These are phyloP conservation scores for Steccherinum ochraceum DNA, from an alignment of 768 basidiomycete genomes.

Conservation along the genomic window DNA sequence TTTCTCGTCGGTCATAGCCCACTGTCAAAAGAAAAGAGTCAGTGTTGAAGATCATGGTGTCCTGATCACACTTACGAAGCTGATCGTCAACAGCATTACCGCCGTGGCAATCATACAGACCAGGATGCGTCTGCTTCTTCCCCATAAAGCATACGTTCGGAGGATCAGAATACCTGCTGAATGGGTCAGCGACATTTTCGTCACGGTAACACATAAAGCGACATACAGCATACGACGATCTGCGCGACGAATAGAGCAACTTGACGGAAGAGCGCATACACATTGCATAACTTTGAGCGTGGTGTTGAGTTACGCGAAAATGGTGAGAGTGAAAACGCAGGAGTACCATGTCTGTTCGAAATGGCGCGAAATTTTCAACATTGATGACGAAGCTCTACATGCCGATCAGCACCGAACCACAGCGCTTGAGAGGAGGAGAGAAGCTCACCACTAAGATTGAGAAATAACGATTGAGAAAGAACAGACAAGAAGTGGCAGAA, in stretches of 20 bases:
- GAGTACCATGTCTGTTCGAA: constrained; percentile 11
- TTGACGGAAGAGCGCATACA: constrained; percentile 34
- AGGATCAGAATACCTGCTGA: constrained; percentile 36
- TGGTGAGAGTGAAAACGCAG: neutral
- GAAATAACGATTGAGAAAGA: constrained; percentile 20
- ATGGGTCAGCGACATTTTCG: neutral
- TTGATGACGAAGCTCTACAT: constrained; percentile 17
- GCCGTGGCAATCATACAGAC: constrained; percentile 28
- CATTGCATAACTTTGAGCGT: constrained; percentile 26
- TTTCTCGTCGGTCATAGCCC: constrained; percentile 34
- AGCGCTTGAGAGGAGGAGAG: constrained; percentile 10
- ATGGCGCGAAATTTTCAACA: constrained; percentile 13
- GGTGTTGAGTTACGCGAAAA: neutral
- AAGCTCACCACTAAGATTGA: constrained; percentile 9
- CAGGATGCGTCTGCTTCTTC: constrained; percentile 32
- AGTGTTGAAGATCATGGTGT: neutral
- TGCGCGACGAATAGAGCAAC: constrained; percentile 36
- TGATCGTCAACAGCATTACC: constrained; percentile 22
- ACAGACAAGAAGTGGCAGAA: constrained; percentile 12
- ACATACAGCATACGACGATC: constrained; percentile 40
- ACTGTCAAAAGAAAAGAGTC: too few relatives aligned
- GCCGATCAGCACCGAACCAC: constrained; percentile 11
- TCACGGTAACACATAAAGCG: neutral
- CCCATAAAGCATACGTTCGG: constrained; percentile 46
- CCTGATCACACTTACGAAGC: constrained; percentile 27